Percentiles rank a stretch among this genome's conserved stretches.
These are phyloP conservation scores for Wickerhamiella cacticola DNA, from an alignment of 805 yeast species.

Conservation along the genomic window DNA sequence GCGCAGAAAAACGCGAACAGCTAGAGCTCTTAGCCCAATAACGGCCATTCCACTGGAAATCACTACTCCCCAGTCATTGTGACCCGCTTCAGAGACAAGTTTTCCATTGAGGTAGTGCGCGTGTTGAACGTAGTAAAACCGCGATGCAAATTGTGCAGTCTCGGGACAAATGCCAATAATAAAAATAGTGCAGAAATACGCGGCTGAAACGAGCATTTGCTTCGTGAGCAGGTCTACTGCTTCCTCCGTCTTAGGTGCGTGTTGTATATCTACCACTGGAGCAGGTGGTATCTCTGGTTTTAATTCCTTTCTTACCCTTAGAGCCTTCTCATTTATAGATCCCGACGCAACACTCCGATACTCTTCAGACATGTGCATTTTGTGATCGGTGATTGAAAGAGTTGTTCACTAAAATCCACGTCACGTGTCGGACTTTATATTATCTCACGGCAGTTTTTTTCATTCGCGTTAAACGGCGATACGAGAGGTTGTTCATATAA, in stretches of 20 bases:
- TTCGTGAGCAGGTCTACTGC: conserved; percentile 4
- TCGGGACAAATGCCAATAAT: conserved; percentile 4
- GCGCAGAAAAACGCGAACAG: conserved; percentile 12
- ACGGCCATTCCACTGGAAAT: conserved; percentile 12
- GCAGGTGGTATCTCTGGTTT: conserved; percentile 2
- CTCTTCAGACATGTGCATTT: conserved; percentile 8
- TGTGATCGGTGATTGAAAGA: not conserved
- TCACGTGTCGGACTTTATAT: conserved; percentile 1
- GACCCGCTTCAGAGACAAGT: conserved; percentile 4
- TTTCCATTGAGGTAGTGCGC: not conserved
- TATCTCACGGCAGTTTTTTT: not conserved
- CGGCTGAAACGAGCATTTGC: conserved; percentile 9
- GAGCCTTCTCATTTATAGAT: not conserved
- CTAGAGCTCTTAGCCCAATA: conserved; percentile 17
- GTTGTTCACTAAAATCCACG: not conserved
- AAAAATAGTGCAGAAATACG: conserved; percentile 8
- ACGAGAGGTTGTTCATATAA: no score
- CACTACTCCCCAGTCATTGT: conserved; percentile 8
- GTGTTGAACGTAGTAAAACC: conserved; percentile 4
- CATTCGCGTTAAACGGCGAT: no score
- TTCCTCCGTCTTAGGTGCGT: not conserved
- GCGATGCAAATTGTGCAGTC: not conserved
- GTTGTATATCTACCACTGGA: not conserved
- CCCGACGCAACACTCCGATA: not conserved
- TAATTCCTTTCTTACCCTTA: not conserved